phyloP scores from a whole-genome alignment of 257 asterid species.

The Oldenlandia corymbosa region DNA sequence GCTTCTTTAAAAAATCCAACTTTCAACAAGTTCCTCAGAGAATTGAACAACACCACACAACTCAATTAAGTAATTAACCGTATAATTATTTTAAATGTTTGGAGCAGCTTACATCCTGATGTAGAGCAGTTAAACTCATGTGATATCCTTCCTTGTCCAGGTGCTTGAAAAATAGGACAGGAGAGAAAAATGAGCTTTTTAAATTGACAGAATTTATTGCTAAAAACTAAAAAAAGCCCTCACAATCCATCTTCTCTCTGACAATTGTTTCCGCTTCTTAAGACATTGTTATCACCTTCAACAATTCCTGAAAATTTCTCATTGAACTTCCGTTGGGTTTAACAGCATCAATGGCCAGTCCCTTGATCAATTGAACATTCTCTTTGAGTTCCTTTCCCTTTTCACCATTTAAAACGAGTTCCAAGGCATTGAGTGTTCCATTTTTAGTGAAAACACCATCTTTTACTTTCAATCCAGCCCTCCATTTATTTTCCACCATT shows the following conservation, averaged over 20 bases:
- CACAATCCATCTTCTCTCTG: no score
- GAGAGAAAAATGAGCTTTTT: no score
- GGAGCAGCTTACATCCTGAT: no score
- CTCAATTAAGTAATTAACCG: slow-evolving; percentile 48
- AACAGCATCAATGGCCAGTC: slow-evolving; percentile 1
- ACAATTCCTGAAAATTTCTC: neutral
- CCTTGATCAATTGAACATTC: slow-evolving; percentile 7
- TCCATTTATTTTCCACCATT: slow-evolving; percentile 32
- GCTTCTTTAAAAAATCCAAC: slow-evolving; percentile 88
- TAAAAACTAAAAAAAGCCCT: no score
- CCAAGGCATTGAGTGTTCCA: slow-evolving; percentile 10
- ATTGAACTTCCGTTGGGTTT: slow-evolving; percentile 12
- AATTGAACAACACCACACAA: slow-evolving; percentile 54
- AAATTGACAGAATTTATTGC: no score
- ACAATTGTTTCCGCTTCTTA: no score
- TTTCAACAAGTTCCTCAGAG: slow-evolving; percentile 69
- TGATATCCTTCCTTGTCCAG: no score
- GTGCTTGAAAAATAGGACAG: no score
- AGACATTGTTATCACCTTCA: neutral
- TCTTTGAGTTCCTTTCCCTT: slow-evolving; percentile 8
- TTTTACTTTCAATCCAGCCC: slow-evolving; percentile 1
- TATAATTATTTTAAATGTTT: no score
- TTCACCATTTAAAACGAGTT: neutral
- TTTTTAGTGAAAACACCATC: slow-evolving; percentile 8
- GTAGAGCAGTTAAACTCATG: no score